These are phyloP conservation scores for Neurospora hispaniola DNA, from an alignment of 495 filamentous ascomycete species.

Conservation along the genomic window DNA sequence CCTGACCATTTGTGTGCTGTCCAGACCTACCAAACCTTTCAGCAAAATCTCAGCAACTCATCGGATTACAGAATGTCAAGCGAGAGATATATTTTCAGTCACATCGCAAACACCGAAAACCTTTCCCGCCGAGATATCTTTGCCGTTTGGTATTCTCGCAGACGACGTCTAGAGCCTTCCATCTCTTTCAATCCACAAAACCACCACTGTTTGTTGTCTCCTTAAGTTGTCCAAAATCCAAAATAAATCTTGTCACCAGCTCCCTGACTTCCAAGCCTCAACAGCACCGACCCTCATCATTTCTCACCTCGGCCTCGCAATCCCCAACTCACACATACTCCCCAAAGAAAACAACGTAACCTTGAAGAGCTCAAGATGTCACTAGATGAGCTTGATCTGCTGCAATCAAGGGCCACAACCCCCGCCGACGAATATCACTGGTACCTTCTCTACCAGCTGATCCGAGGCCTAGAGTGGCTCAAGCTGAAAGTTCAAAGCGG, in stretches of 20 bases:
- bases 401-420: neutral
- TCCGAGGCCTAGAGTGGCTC: neutral
- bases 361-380: neutral
- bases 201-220: neutral
- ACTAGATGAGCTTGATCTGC: neutral
- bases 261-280: neutral
- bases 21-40: neutral
- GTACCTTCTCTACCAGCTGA: neutral
- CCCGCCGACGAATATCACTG: neutral
- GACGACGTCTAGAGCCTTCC: neutral
- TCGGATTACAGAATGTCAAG: neutral
- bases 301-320: neutral
- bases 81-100: neutral
- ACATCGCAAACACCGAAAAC: neutral
- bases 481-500: neutral
- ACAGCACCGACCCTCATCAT: neutral
- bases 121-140: neutral
- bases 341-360: neutral
- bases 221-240: neutral
- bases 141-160: neutral
- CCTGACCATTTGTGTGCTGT: neutral
- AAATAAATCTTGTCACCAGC: neutral
- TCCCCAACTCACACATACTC: neutral
- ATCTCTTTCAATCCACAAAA: neutral
- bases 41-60: neutral